Evolutionary conservation across 768 basidiomycete genomes (phyloP).

Genomic region (Gloeophyllum trabeum): DNA sequence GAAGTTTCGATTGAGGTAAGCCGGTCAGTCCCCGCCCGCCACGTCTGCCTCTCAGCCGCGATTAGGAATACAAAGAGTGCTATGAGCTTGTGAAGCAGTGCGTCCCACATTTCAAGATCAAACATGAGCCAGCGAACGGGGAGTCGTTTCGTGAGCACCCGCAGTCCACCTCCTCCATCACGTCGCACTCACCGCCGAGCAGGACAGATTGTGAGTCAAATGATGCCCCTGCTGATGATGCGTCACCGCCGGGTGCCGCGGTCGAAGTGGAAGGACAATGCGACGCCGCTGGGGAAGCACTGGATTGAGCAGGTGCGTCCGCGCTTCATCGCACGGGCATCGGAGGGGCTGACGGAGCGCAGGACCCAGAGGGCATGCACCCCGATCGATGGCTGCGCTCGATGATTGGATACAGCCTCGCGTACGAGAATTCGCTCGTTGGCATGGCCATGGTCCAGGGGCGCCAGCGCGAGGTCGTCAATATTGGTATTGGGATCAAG

Average conservation of each 20-base stretch:
- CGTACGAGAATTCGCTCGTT: slow-evolving; percentile 55
- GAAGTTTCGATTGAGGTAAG: slow-evolving; percentile 58
- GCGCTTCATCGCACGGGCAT: slow-evolving; percentile 2
- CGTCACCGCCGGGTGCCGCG: slow-evolving; percentile 70
- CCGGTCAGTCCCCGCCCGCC: slow-evolving; percentile 5
- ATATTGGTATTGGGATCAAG: slow-evolving; percentile 75
- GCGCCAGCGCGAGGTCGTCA: slow-evolving; percentile 59
- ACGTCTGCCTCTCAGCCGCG: slow-evolving; percentile 4
- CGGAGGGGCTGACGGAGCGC: not conserved
- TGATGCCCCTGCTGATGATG: slow-evolving; percentile 81
- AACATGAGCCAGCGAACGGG: slow-evolving; percentile 42
- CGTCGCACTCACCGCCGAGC: slow-evolving; percentile 6
- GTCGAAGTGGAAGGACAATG: slow-evolving; percentile 59
- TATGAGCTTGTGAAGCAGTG: slow-evolving; percentile 49
- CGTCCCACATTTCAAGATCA: slow-evolving; percentile 41
- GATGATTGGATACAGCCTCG: slow-evolving; percentile 73
- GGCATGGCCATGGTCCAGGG: slow-evolving; percentile 87
- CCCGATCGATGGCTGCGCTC: slow-evolving; percentile 57
- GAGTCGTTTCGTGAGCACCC: slow-evolving; percentile 55
- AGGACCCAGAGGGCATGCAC: slow-evolving; percentile 50
- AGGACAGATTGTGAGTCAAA: slow-evolving; percentile 65
- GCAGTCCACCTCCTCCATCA: slow-evolving; percentile 1
- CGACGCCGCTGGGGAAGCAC: slow-evolving; percentile 54
- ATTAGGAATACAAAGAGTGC: slow-evolving; percentile 66
- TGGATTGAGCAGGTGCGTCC: slow-evolving; percentile 71